Base-by-base conservation (phyloP, 805 yeast species). In the Nakazawaea wyomingensis region DNA sequence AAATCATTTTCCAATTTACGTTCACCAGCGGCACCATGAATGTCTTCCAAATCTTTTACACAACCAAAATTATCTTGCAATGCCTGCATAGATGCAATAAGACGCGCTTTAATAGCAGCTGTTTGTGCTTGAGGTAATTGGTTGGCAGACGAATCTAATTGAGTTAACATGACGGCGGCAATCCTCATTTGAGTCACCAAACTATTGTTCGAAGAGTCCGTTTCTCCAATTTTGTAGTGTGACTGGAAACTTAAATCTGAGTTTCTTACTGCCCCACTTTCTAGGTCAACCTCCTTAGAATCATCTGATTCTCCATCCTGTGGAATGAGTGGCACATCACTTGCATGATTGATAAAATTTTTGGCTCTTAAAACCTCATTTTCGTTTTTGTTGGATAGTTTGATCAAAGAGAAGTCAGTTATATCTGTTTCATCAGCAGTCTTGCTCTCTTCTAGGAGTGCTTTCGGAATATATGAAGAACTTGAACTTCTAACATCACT, bases 181-280 rank as follows among this genome's bases (percentile, higher is more conserved):
- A 95, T 90, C 52, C 97, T 75, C 91, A 93, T 87, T 60, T 93
- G 98, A 7, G 87, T 82, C 0, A 96, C 95, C 28, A 88, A 61
- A 48, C 78, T 80, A 37, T 78, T 64, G 35, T 61, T 62, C 6
- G 43, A 27, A 34, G 51, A 53, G 10, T 47, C 46, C 20, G 52
- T 50, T 21, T 49, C 56, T 16, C 45, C 51, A 19, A 43, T 24
- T 10, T 43, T 45, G 30, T 52, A 56, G n/a, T 53, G 53, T 3
- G 57, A 50, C 19, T 52, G 53, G 50, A 59, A 57, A 11, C 48
- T 48, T n/a, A 59, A 46, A 39, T 56, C 61, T 9, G 54, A 38
- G 20, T 46, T 49, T n/a, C 60, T 47, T 4, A 53, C 48, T 3
- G 21, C 43, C 13, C 37, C 20, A 10, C 28, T 24, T 6, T 36